Percentiles rank a stretch among this genome's conserved stretches.
phyloP scores from a whole-genome alignment of 441 rosid genomes.

The Rhodomyrtus psidioides region DNA sequence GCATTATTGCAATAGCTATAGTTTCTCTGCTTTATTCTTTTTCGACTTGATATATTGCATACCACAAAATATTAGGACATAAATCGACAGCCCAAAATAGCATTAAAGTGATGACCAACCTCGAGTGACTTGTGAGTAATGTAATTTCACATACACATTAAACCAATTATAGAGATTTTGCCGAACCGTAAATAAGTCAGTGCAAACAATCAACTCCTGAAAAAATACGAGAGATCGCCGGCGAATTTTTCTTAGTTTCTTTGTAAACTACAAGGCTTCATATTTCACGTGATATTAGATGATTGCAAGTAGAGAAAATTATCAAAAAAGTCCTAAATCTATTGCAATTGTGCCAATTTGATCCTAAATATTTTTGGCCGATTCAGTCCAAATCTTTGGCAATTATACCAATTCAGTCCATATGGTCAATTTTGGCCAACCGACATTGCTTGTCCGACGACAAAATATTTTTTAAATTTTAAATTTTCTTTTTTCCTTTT shows the following conservation, averaged over 20 bases:
- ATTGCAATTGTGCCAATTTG: no score
- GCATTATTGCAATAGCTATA: background rate
- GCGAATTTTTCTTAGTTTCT: background rate
- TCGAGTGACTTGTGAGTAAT: background rate
- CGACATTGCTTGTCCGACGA: no score
- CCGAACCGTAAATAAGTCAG: background rate
- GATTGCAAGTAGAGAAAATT: no score
- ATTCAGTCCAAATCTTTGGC: no score
- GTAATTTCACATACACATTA: background rate
- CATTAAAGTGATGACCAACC: background rate
- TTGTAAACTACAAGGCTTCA: background rate
- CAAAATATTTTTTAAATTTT: no score
- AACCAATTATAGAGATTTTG: background rate
- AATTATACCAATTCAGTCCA: no score
- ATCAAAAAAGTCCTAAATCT: no score
- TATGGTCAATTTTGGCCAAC: no score
- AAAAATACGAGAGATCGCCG: background rate
- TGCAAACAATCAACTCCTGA: background rate
- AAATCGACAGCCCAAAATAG: background rate
- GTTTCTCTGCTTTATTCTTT: background rate
- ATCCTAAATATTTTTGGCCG: no score
- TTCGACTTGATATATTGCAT: no score
- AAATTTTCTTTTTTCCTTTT: no score
- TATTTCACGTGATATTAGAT: background rate
- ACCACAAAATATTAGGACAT: background rate